phyloP scores from a whole-genome alignment of 306 rosid species.

The Quercus dentata region DNA sequence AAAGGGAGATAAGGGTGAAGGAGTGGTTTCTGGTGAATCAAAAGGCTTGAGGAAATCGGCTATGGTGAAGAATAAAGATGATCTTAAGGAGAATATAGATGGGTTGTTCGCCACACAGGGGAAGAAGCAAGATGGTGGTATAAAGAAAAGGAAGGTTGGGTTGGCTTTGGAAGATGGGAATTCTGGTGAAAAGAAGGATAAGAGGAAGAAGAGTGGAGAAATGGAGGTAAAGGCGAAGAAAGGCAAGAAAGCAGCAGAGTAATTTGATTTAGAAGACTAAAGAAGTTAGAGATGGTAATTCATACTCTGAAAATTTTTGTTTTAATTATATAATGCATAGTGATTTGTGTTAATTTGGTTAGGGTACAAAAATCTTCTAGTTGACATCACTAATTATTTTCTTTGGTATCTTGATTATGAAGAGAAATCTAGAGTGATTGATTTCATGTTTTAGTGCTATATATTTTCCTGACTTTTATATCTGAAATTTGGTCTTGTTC shows the following conservation, averaged over 20 bases:
- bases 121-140: conserved; percentile 26
- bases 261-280: not conserved
- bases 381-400: not conserved
- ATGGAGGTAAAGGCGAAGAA: conserved; percentile 36
- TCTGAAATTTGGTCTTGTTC: conserved; percentile 4
- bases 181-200: conserved; percentile 24
- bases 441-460: not conserved
- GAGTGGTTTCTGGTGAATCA: conserved; percentile 20
- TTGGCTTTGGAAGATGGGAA: conserved; percentile 13
- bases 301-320: conserved; percentile 37
- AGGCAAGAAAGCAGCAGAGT: not conserved
- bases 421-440: not conserved
- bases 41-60: conserved; percentile 26
- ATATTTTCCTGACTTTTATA: not conserved
- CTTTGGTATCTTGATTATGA: not conserved
- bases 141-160: conserved; percentile 19
- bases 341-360: conserved; percentile 2
- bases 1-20: conserved; percentile 29
- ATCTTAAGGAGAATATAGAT: conserved; percentile 19
- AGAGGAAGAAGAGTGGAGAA: conserved; percentile 26
- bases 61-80: conserved; percentile 19
- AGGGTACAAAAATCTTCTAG: not conserved
- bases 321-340: not conserved
- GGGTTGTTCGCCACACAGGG: conserved; percentile 9
- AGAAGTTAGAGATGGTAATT: not conserved